Evolutionary conservation across 2,329 filamentous ascomycete species (phyloP).

Genomic region (Corinectria fuckeliana): DNA sequence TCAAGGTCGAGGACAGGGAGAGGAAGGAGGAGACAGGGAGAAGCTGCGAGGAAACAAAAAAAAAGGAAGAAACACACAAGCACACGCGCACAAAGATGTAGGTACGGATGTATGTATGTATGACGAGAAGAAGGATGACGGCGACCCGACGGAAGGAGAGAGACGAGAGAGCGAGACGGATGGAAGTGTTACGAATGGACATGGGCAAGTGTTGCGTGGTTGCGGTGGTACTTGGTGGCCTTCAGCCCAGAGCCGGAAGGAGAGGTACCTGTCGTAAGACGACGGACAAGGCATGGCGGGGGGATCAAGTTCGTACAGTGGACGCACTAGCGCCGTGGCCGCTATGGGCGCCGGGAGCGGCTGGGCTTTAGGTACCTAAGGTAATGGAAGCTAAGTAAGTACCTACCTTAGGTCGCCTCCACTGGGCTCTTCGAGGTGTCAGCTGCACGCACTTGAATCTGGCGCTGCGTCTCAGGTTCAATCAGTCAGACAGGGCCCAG

Average conservation of each 20-base stretch:
- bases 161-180: neutral
- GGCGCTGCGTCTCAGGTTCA: neutral
- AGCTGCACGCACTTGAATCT: neutral
- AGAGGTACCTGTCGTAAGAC: neutral
- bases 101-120: neutral
- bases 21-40: slow-evolving; percentile 10
- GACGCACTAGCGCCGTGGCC: neutral
- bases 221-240: slow-evolving; percentile 5
- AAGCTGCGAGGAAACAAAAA: slow-evolving; percentile 6
- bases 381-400: no score
- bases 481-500: neutral
- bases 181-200: slow-evolving; percentile 2
- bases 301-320: neutral
- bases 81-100: neutral
- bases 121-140: neutral
- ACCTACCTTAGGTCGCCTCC: no score
- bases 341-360: neutral
- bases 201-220: slow-evolving; percentile 16
- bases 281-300: neutral
- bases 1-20: neutral
- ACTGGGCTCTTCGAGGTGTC: neutral
- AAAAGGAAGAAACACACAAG: slow-evolving; percentile 5
- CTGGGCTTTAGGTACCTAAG: neutral
- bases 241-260: neutral
- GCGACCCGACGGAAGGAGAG: neutral